Conservation (phyloP, 2,329 filamentous ascomycete genomes). For the Ophiocordyceps camponoti-rufipedis region DNA sequence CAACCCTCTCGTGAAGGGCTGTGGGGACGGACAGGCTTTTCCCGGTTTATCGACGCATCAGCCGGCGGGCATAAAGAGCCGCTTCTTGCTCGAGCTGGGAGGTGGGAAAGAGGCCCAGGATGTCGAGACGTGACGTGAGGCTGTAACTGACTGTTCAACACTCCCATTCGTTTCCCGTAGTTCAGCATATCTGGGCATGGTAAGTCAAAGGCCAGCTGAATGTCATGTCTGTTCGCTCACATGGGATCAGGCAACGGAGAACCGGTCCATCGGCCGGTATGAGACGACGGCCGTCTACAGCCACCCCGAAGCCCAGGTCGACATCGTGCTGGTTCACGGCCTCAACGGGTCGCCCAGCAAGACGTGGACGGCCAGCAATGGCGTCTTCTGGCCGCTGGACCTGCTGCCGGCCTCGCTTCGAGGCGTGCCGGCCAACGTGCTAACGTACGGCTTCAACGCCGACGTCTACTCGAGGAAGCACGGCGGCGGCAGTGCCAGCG, state of each 20-base stretch:
- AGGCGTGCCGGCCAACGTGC: slow-evolving; percentile 38
- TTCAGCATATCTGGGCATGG: neutral
- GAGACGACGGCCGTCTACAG: slow-evolving; percentile 41
- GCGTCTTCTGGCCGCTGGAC: slow-evolving; percentile 51
- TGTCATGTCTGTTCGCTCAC: neutral
- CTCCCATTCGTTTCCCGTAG: neutral
- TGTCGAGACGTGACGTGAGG: neutral
- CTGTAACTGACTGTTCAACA: neutral
- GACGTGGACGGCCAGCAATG: slow-evolving; percentile 41
- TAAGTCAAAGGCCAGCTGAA: neutral
- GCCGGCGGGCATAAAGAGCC: neutral
- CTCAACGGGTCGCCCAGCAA: slow-evolving; percentile 46
- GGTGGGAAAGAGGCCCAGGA: neutral
- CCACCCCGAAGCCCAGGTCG: slow-evolving; percentile 38
- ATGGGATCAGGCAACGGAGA: slow-evolving; percentile 17
- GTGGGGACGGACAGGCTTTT: no score
- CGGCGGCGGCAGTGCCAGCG: slow-evolving; percentile 38
- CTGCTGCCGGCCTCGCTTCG: slow-evolving; percentile 43
- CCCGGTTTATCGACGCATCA: neutral
- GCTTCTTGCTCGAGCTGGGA: neutral
- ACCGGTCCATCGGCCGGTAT: slow-evolving; percentile 22
- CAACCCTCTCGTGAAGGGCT: neutral
- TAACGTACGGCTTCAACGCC: slow-evolving; percentile 61
- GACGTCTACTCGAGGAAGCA: slow-evolving; percentile 34
- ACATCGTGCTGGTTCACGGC: slow-evolving; percentile 55